A percentile compares a stretch with the other conserved stretches of the same genome.
Evolutionary conservation across 805 yeast genomes (phyloP).

Genomic region (Ogataea philodendri): DNA sequence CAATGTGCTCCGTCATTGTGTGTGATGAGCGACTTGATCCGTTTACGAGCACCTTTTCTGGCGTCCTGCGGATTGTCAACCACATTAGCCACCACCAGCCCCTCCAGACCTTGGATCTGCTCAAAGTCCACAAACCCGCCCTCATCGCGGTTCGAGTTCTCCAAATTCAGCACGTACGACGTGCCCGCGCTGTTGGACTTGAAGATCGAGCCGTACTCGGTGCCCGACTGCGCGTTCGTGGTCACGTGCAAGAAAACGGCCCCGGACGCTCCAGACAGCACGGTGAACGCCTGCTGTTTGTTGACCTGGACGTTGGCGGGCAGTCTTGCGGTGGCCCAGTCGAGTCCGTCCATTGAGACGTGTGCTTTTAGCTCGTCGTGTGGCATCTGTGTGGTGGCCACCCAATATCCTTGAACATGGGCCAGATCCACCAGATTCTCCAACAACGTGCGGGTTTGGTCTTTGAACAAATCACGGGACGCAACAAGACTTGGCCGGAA

Average conservation of each 20-base stretch:
- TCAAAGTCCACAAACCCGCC: slow-evolving; percentile 86
- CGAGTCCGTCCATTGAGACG: slow-evolving; percentile 70
- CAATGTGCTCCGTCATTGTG: slow-evolving; percentile 90
- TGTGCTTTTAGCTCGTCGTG: slow-evolving; percentile 57
- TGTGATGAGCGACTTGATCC: slow-evolving; percentile 66
- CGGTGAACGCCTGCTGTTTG: slow-evolving; percentile 67
- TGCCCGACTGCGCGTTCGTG: slow-evolving; percentile 46
- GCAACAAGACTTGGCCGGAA: slow-evolving; percentile 39
- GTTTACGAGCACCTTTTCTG: slow-evolving; percentile 45
- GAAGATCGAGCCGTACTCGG: slow-evolving; percentile 73
- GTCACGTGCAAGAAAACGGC: slow-evolving; percentile 80
- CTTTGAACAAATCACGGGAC: slow-evolving; percentile 49
- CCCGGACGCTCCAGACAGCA: slow-evolving; percentile 64
- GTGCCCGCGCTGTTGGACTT: slow-evolving; percentile 90
- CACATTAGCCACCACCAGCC: slow-evolving; percentile 70
- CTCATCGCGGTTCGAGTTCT: slow-evolving; percentile 67
- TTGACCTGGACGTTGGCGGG: slow-evolving; percentile 63
- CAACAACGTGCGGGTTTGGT: slow-evolving; percentile 41
- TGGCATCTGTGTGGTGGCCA: slow-evolving; percentile 60
- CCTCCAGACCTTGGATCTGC: slow-evolving; percentile 78
- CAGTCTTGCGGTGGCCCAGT: slow-evolving; percentile 72
- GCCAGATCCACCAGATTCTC: slow-evolving; percentile 68
- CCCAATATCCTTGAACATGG: slow-evolving; percentile 61
- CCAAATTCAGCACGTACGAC: slow-evolving; percentile 64
- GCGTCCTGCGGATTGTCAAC: slow-evolving; percentile 56